Conservation (phyloP, 176 grass and related monocot species). For the Metroxylon sagu region DNA sequence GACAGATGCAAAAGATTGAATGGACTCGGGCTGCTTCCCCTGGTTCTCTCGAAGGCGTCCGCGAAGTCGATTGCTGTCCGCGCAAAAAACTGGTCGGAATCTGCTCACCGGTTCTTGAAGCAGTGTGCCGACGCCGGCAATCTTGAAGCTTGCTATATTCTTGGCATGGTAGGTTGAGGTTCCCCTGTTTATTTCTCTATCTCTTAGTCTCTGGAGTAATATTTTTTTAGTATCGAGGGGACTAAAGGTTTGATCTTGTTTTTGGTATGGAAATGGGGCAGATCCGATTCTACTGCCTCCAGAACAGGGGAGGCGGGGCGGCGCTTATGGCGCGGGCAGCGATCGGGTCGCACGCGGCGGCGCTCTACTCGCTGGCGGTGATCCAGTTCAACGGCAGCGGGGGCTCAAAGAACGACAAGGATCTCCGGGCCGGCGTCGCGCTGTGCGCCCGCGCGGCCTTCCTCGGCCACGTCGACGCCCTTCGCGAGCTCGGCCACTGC, state of each 20-base stretch:
- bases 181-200: neutral
- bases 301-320: conserved; percentile 47
- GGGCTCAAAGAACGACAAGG: conserved; percentile 54
- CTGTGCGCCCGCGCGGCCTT: conserved; percentile 64
- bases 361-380: conserved; percentile 65
- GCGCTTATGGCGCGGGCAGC: conserved; percentile 62
- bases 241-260: no score
- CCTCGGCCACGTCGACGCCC: conserved; percentile 70
- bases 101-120: conserved; percentile 44
- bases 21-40: conserved; percentile 24
- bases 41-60: conserved; percentile 56
- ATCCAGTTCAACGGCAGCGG: conserved; percentile 89
- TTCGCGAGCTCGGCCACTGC: conserved; percentile 86
- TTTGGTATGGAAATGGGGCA: conserved; percentile 10
- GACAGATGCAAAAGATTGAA: conserved; percentile 64
- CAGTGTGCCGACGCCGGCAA: conserved; percentile 53
- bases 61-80: conserved; percentile 35
- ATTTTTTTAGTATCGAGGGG: no score
- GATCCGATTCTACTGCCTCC: conserved; percentile 73
- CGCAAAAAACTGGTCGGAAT: conserved; percentile 56
- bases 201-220: neutral
- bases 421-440: conserved; percentile 53
- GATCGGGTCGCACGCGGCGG: conserved; percentile 55
- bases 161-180: conserved; percentile 53
- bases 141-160: conserved; percentile 69